These are phyloP conservation scores for Colletotrichum costaricense DNA, from an alignment of 2,329 filamentous ascomycete species.

Conservation along the genomic window DNA sequence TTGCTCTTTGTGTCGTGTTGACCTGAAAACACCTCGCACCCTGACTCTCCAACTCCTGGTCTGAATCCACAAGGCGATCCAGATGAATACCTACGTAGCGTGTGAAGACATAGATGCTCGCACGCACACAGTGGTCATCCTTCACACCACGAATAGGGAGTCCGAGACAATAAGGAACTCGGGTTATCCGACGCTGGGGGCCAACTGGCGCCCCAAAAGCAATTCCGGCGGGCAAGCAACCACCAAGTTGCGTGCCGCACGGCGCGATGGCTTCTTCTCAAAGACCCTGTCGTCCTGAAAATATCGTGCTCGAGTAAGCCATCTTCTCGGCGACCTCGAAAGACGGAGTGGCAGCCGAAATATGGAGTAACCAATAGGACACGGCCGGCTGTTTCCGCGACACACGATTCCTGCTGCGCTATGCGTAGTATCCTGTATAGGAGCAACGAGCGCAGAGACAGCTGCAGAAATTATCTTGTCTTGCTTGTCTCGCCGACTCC, in stretches of 20 bases:
- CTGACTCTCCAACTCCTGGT: background rate
- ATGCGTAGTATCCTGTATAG: background rate
- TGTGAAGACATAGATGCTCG: conserved; percentile 12
- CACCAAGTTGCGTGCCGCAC: conserved; percentile 10
- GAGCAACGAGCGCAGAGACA: background rate
- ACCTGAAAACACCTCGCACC: background rate
- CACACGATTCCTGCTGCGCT: background rate
- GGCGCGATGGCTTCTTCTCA: background rate
- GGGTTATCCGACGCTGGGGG: background rate
- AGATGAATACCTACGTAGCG: conserved; percentile 14
- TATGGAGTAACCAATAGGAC: background rate
- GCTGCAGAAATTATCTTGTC: background rate
- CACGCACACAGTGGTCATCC: background rate
- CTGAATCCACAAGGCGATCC: conserved; percentile 11
- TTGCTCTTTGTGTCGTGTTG: background rate
- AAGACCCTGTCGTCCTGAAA: background rate
- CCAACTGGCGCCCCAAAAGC: background rate
- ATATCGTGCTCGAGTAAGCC: background rate
- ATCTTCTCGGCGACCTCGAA: background rate
- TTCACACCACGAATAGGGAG: conserved; percentile 9
- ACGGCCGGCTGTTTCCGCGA: background rate
- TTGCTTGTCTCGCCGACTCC: background rate
- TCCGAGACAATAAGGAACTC: conserved; percentile 17
- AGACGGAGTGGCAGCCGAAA: background rate
- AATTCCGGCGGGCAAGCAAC: conserved; percentile 10